Evolutionary conservation across 2,329 filamentous ascomycete species (phyloP), one percentile per base, ranked within the genome.

Genomic region (Paecilomyces niveus): DNA sequence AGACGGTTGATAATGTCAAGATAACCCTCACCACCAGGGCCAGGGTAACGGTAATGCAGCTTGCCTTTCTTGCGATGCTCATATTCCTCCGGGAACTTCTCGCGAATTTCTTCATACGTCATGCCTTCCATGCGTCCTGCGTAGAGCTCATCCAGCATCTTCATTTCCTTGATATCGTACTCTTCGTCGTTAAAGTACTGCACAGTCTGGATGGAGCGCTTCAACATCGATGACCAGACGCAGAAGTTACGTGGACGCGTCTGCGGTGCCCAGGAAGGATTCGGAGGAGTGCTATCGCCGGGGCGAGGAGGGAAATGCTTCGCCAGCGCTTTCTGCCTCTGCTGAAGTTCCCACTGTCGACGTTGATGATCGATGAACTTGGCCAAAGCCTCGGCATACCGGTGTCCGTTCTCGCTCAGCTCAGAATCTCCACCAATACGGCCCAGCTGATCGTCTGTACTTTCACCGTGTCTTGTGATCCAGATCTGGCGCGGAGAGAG

Each of bases 141-240:
- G 67, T 97, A 95, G 54, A 99, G 85, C 75, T 99, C 94, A 70
- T 99, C 96, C 55, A 99, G 83, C 90, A 96, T 96, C 68, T 92
- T 89, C 91, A 93, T 96, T 65, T 96, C 90, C 78, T 99, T 99
- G 66, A 95, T 87, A 64, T 97, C 94, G 72, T 93, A 96, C 57
- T 96, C 90, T 22, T 97, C 93, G 63, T 97, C 94, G 65, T 96
- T 89, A 72, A 97, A 99, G 72, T 89, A 89, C 63, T 94, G 86
- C 0, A 89, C 92, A 0, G 92, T 95, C 70, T 96, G 86, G 55
- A 94, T 87, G 60, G 90, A 92, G 63, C 94, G 89, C 71, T 89
- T 88, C 62, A 99, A 84, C 93, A 97, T 97, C 2, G 90, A 96
- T 0, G 93, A 97, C 94, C 94, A 99, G 15, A 99, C 90, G 73